Conservation (phyloP, 2,329 filamentous ascomycete genomes). For the Aureobasidium sp. region DNA sequence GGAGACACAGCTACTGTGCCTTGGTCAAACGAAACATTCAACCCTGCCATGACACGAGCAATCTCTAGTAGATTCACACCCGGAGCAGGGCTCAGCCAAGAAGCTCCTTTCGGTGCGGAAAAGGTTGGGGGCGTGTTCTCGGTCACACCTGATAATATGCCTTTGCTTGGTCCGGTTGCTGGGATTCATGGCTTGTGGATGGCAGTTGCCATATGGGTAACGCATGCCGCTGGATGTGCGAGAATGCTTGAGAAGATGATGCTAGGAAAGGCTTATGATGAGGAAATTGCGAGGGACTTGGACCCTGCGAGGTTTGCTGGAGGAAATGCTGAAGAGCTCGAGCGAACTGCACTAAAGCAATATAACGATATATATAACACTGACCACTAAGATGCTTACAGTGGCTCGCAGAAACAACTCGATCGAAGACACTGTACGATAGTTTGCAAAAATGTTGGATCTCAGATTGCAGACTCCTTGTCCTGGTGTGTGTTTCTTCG, state of each 20-base stretch:
- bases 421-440: too few species aligned
- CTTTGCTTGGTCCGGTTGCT: conserved; percentile 23
- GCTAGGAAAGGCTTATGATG: not conserved
- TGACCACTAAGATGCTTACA: not conserved
- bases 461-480: too few species aligned
- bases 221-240: conserved; percentile 26
- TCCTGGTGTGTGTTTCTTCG: too few species aligned
- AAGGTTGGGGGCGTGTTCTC: conserved; percentile 26
- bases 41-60: not conserved
- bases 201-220: conserved; percentile 29
- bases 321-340: not conserved
- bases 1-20: conserved; percentile 17
- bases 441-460: too few species aligned
- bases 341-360: not conserved
- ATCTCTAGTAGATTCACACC: not conserved
- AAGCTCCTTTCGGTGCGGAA: not conserved
- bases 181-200: conserved; percentile 22
- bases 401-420: too few species aligned
- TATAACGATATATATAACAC: conserved; percentile 1
- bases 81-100: not conserved
- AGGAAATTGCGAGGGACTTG: not conserved
- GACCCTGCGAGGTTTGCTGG: not conserved
- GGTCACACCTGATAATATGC: conserved; percentile 28
- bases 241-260: conserved; percentile 18
- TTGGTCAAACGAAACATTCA: not conserved